Percentiles rank a stretch among this genome's conserved stretches.
These are phyloP conservation scores for Coriolopsis trogii DNA, from an alignment of 1,284 basidiomycete species.

Conservation along the genomic window DNA sequence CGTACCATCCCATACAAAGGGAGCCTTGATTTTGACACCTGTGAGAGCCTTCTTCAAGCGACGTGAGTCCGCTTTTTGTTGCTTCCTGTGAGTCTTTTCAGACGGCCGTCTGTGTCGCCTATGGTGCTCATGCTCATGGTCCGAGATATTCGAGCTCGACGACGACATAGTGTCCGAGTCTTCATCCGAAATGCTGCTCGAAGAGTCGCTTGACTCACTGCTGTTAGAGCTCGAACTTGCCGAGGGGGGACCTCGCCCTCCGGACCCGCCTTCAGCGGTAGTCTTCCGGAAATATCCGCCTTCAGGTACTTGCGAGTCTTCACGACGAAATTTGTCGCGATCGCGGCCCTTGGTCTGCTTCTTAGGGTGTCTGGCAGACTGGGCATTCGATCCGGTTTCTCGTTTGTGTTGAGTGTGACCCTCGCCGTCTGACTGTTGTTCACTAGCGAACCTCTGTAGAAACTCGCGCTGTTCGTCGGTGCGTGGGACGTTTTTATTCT, in stretches of 20 bases:
- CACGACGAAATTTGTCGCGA: not conserved
- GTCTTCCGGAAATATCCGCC: not conserved
- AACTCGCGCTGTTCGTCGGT: not conserved
- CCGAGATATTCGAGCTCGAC: not conserved
- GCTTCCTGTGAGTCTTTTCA: not conserved
- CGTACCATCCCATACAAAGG: conserved; percentile 13
- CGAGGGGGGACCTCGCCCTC: not conserved
- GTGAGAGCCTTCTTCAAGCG: not conserved
- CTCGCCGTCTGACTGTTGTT: not conserved
- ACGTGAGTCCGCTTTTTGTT: not conserved
- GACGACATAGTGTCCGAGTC: not conserved
- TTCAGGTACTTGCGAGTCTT: not conserved
- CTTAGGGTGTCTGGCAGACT: not conserved
- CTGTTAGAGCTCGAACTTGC: not conserved
- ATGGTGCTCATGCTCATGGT: not conserved
- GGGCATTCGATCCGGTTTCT: not conserved
- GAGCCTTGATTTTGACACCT: not conserved
- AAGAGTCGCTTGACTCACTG: not conserved
- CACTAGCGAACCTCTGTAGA: not conserved
- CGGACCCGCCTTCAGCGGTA: not conserved
- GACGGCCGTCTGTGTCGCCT: not conserved
- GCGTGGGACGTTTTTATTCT: not conserved
- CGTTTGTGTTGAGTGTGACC: not conserved
- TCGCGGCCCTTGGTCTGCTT: no score
- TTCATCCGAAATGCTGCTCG: not conserved